Conservation (phyloP, 1,284 basidiomycete genomes). For the Pseudomicrostroma phylloplanum region DNA sequence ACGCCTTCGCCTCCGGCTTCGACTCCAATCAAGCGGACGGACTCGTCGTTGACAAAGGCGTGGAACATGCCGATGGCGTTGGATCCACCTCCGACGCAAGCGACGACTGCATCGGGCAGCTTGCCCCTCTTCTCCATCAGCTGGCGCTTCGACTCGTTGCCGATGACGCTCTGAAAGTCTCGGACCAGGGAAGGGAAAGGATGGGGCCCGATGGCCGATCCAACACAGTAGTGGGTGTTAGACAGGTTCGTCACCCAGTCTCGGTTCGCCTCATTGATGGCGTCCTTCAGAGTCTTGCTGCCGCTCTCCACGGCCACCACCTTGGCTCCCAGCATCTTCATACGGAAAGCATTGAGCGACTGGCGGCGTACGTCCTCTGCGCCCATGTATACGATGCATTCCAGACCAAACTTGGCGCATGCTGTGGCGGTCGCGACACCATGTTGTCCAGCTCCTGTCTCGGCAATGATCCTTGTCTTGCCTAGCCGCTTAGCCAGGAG, state of each 20-base stretch:
- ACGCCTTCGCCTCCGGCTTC: constrained; percentile 63
- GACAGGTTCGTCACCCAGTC: constrained; percentile 94
- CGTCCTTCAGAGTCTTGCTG: constrained; percentile 87
- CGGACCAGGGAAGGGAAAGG: constrained; percentile 98
- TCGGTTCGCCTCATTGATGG: constrained; percentile 54
- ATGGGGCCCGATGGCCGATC: constrained; percentile 94
- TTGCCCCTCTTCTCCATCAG: constrained; percentile 68
- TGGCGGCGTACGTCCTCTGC: constrained; percentile 95
- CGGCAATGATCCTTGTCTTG: constrained; percentile 94
- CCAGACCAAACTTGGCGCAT: constrained; percentile 89
- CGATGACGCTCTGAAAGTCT: constrained; percentile 94
- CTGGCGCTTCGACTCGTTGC: constrained; percentile 88
- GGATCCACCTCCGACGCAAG: constrained; percentile 93
- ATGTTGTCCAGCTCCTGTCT: constrained; percentile 97
- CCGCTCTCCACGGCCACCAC: constrained; percentile 82
- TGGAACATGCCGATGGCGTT: constrained; percentile 76
- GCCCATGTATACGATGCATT: constrained; percentile 97
- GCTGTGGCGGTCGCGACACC: constrained; percentile 98
- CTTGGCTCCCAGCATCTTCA: constrained; percentile 91
- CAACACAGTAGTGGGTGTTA: constrained; percentile 88
- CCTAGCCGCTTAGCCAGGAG: constrained; percentile 84
- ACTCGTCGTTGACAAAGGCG: constrained; percentile 40
- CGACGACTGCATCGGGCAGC: constrained; percentile 87
- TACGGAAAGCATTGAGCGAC: constrained; percentile 93
- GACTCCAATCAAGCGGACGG: constrained; percentile 44